Conservation (phyloP, 2,329 filamentous ascomycete species). For the Truncatella angustata region DNA sequence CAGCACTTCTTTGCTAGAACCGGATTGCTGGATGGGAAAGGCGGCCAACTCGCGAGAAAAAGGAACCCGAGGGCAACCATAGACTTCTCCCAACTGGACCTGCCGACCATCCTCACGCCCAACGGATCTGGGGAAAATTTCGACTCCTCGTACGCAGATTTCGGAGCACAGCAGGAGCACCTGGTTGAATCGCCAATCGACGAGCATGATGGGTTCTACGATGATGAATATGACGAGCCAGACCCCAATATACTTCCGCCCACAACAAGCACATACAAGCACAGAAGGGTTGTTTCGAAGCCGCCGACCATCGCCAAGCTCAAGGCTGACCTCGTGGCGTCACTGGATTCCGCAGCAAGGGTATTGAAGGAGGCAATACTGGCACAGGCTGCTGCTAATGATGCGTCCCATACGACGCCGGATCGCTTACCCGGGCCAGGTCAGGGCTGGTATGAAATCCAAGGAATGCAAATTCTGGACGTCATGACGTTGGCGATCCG, state of each 20-base stretch:
- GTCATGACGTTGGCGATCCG: slow-evolving; percentile 93
- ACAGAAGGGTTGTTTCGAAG: slow-evolving; percentile 76
- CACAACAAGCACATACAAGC: slow-evolving; percentile 92
- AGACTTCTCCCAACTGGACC: slow-evolving; percentile 55
- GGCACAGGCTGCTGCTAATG: slow-evolving; percentile 12
- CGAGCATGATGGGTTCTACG: slow-evolving; percentile 45
- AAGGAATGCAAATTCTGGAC: slow-evolving; percentile 89
- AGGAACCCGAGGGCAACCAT: slow-evolving; percentile 59
- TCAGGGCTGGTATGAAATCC: slow-evolving; percentile 78
- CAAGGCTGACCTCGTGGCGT: slow-evolving; percentile 56
- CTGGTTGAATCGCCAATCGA: slow-evolving; percentile 49
- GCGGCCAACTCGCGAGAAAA: slow-evolving; percentile 77
- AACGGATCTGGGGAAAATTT: slow-evolving; percentile 45
- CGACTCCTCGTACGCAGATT: slow-evolving; percentile 60
- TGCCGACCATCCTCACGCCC: slow-evolving; percentile 37
- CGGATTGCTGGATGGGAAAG: slow-evolving; percentile 89
- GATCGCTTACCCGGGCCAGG: slow-evolving; percentile 31
- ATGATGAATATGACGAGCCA: slow-evolving; percentile 59
- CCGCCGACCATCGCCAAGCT: slow-evolving; percentile 81
- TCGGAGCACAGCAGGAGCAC: slow-evolving; percentile 36
- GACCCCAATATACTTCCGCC: slow-evolving; percentile 88
- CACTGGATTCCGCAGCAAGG: slow-evolving; percentile 40
- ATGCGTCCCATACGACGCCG: slow-evolving; percentile 15
- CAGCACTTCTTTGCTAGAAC: slow-evolving; percentile 98
- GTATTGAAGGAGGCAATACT: slow-evolving; percentile 63